A percentile compares a stretch with the other conserved stretches of the same genome.
These are phyloP conservation scores for Phytophthora tubulina DNA, from an alignment of 352 stramenopile genomes.

Conservation along the genomic window DNA sequence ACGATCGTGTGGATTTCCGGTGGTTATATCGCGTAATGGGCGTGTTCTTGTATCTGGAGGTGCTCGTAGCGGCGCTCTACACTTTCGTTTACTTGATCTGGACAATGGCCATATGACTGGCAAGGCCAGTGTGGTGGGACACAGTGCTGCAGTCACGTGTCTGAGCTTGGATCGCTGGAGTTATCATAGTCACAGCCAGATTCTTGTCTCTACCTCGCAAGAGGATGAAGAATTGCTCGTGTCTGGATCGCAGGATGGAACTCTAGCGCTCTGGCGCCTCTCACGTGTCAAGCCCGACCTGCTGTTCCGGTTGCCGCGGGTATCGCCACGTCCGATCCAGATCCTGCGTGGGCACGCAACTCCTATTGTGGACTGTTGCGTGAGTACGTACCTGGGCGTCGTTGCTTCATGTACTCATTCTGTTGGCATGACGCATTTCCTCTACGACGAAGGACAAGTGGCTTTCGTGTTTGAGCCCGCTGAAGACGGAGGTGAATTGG, in stretches of 20 bases:
- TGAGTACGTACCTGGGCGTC: slow-evolving; percentile 74
- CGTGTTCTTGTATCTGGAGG: slow-evolving; percentile 80
- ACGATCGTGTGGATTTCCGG: slow-evolving; percentile 48
- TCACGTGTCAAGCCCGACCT: slow-evolving; percentile 77
- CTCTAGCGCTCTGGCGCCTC: slow-evolving; percentile 76
- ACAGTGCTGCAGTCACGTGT: slow-evolving; percentile 76
- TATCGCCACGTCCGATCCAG: slow-evolving; percentile 74
- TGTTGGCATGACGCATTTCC: slow-evolving; percentile 71
- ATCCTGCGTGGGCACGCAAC: slow-evolving; percentile 68
- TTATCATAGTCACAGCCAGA: slow-evolving; percentile 48
- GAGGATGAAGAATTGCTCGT: slow-evolving; percentile 83
- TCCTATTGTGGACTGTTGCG: slow-evolving; percentile 63
- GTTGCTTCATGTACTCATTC: slow-evolving; percentile 69
- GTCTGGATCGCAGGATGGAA: slow-evolving; percentile 76
- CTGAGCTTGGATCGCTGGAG: slow-evolving; percentile 73
- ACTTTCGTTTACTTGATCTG: slow-evolving; percentile 80
- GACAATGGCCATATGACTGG: slow-evolving; percentile 86
- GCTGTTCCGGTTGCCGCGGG: slow-evolving; percentile 75
- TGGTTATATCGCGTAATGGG: slow-evolving; percentile 76
- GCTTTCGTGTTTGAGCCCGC: slow-evolving; percentile 70
- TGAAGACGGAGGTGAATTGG: slow-evolving; percentile 40
- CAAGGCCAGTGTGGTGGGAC: slow-evolving; percentile 84
- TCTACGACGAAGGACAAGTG: slow-evolving; percentile 79
- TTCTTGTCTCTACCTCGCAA: slow-evolving; percentile 42
- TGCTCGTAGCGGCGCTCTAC: slow-evolving; percentile 75